A percentile compares a stretch with the other conserved stretches of the same genome.
phyloP scores from a whole-genome alignment of 352 stramenopile species.

The Phytophthora pistaciae region DNA sequence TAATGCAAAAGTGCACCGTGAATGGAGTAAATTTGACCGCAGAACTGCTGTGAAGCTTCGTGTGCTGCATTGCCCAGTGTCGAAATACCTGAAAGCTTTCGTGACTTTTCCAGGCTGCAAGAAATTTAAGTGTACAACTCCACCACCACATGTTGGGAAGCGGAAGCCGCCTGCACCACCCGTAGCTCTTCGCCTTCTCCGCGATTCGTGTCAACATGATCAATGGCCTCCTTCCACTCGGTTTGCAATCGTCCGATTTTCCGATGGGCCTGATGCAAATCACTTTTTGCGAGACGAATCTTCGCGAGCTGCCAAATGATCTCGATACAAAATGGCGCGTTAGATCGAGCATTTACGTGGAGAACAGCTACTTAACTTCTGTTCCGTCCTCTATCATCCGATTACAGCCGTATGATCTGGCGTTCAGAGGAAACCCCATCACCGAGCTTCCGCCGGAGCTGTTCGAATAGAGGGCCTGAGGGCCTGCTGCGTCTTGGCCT shows the following conservation, averaged over 20 bases:
- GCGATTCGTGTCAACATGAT: not conserved
- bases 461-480: no score
- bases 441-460: not conserved
- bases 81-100: not conserved
- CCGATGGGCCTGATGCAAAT: not conserved
- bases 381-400: not conserved
- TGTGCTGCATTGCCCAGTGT: not conserved
- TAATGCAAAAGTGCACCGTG: not conserved
- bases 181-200: not conserved
- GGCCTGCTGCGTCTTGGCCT: no score
- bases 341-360: not conserved
- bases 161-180: not conserved
- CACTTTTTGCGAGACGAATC: not conserved
- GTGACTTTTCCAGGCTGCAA: not conserved
- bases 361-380: not conserved
- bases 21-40: not conserved
- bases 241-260: not conserved
- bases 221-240: not conserved
- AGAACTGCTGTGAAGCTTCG: not conserved
- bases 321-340: not conserved
- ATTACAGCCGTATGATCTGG: not conserved
- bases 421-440: not conserved
- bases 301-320: not conserved
- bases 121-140: not conserved
- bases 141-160: not conserved